A percentile compares a stretch with the other conserved stretches of the same genome.
phyloP scores from a whole-genome alignment of 495 filamentous ascomycete genomes.

The Umbilicaria muhlenbergii region DNA sequence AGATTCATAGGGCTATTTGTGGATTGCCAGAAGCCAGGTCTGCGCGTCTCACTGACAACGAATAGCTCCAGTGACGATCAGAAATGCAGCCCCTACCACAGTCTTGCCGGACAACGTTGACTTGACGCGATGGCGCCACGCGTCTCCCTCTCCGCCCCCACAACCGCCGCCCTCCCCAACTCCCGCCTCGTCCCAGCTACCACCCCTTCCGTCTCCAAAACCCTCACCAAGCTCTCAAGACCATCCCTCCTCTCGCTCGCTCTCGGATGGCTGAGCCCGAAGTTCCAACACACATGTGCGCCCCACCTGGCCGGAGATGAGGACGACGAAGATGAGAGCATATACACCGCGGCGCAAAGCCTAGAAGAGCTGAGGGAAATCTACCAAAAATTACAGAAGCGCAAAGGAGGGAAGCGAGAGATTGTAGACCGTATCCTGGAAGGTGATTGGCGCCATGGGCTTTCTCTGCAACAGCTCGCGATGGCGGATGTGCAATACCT shows the following conservation, averaged over 20 bases:
- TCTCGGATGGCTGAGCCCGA: constrained; percentile 50
- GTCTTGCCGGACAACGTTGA: too few species aligned
- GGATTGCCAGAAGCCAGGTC: too few species aligned
- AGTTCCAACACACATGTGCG: not conserved
- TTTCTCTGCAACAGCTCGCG: constrained; percentile 62
- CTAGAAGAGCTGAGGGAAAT: constrained; percentile 44
- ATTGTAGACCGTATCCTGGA: constrained; percentile 61
- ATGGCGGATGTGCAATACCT: constrained; percentile 67
- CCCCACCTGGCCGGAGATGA: constrained; percentile 34
- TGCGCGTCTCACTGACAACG: too few species aligned
- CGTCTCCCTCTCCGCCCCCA: too few species aligned
- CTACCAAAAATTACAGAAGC: constrained; percentile 37
- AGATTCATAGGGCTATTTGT: too few species aligned
- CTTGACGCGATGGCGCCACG: too few species aligned
- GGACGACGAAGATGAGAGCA: constrained; percentile 27
- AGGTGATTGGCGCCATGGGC: constrained; percentile 68
- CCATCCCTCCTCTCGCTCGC: constrained; percentile 52
- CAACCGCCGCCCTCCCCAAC: too few species aligned
- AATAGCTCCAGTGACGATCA: too few species aligned
- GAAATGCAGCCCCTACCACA: too few species aligned
- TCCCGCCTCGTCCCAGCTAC: constrained; percentile 43
- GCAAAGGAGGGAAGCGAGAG: constrained; percentile 58
- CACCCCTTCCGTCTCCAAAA: constrained; percentile 44
- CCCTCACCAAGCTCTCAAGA: constrained; percentile 53
- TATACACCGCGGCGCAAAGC: constrained; percentile 46